These are phyloP conservation scores for Conticribra weissflogii DNA, from an alignment of 108 stramenopile species.

Conservation along the genomic window DNA sequence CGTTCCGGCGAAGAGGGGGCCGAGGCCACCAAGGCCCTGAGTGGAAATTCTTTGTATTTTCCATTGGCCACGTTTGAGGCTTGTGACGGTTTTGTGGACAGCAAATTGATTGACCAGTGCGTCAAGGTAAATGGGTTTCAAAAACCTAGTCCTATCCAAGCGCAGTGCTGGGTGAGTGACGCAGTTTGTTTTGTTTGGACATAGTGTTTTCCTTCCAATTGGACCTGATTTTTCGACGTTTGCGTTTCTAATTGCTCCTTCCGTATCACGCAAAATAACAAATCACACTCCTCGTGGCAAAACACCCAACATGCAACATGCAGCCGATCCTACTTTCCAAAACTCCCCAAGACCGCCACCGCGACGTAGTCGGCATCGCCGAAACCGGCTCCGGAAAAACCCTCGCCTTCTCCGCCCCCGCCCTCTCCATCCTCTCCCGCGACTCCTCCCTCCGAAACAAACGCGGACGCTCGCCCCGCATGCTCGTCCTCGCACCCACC, in stretches of 20 bases:
- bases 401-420: slow-evolving; percentile 92
- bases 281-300: slow-evolving; percentile 15
- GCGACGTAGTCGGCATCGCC: slow-evolving; percentile 93
- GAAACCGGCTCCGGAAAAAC: slow-evolving; percentile 93
- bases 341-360: slow-evolving; percentile 42
- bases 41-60: slow-evolving; percentile 50
- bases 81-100: slow-evolving; percentile 53
- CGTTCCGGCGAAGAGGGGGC: slow-evolving; percentile 64
- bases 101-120: slow-evolving; percentile 70
- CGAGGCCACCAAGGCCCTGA: slow-evolving; percentile 43
- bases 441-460: slow-evolving; percentile 24
- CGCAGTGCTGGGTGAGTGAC: slow-evolving; percentile 92
- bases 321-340: slow-evolving; percentile 43
- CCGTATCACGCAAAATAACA: too few species aligned
- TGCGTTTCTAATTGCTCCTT: too few species aligned
- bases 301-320: not conserved
- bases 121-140: slow-evolving; percentile 79
- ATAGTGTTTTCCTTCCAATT: slow-evolving; percentile 54
- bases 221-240: slow-evolving; percentile 46
- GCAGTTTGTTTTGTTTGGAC: too few species aligned
- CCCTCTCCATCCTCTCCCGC: slow-evolving; percentile 72
- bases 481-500: slow-evolving; percentile 97
- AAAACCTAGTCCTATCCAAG: slow-evolving; percentile 95
- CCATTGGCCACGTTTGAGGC: slow-evolving; percentile 73
- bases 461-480: slow-evolving; percentile 67